Evolutionary conservation across 805 yeast genomes (phyloP).

Genomic region (Ogataea pini): DNA sequence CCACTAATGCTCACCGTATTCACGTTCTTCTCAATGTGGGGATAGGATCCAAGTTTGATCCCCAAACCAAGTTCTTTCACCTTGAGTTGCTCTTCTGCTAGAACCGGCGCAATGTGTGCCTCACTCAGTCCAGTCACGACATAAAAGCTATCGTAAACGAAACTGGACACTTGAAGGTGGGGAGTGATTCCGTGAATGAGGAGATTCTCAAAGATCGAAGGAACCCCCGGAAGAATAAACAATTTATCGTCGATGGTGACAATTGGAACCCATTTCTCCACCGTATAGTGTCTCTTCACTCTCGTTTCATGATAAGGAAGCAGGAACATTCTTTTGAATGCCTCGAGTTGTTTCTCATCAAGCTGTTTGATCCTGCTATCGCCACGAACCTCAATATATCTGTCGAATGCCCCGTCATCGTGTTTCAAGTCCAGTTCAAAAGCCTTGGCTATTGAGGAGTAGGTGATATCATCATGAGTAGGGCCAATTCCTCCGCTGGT

Average conservation of each 20-base stretch:
- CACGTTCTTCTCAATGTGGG: constrained; percentile 64
- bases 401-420: constrained; percentile 56
- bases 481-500: constrained; percentile 83
- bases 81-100: constrained; percentile 51
- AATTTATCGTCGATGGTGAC: constrained; percentile 66
- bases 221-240: constrained; percentile 82
- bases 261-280: constrained; percentile 81
- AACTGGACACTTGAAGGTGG: constrained; percentile 34
- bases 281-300: constrained; percentile 49
- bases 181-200: constrained; percentile 46
- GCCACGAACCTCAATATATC: constrained; percentile 56
- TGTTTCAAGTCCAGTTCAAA: constrained; percentile 50
- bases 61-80: constrained; percentile 32
- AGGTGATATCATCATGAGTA: constrained; percentile 89
- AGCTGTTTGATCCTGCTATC: constrained; percentile 34
- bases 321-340: constrained; percentile 79
- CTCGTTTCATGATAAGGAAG: constrained; percentile 47
- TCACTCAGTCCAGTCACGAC: constrained; percentile 66
- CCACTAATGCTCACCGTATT: constrained; percentile 80
- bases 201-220: constrained; percentile 64
- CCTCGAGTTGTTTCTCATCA: constrained; percentile 47
- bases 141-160: constrained; percentile 47
- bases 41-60: constrained; percentile 82
- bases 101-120: constrained; percentile 65
- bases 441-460: constrained; percentile 69